Conservation (phyloP, 1,284 basidiomycete species). For the Malassezia brasiliensis region DNA sequence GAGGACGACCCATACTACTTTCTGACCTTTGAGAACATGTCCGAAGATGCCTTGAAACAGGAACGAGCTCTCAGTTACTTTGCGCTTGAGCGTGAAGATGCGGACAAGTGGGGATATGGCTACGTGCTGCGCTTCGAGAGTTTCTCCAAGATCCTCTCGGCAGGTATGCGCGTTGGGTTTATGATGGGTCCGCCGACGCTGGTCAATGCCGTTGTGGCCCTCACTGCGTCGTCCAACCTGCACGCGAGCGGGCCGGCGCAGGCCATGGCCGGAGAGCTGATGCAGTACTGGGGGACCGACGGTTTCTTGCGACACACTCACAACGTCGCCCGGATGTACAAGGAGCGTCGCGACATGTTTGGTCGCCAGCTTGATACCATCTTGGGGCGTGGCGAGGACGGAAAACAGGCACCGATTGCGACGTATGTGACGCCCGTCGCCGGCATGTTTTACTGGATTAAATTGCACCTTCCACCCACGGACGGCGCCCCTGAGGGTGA, state of each 20-base stretch:
- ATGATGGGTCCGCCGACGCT: constrained; percentile 67
- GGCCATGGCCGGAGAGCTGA: constrained; percentile 61
- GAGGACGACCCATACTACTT: constrained; percentile 44
- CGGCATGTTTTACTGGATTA: constrained; percentile 54
- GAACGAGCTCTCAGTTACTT: constrained; percentile 31
- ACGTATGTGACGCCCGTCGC: constrained; percentile 72
- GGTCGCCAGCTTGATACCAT: constrained; percentile 65
- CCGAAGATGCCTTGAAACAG: constrained; percentile 21
- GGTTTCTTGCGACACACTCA: constrained; percentile 67
- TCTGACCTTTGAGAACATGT: constrained; percentile 36
- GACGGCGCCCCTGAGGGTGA: constrained; percentile 53
- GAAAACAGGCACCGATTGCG: constrained; percentile 20
- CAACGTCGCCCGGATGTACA: constrained; percentile 66
- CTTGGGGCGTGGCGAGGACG: constrained; percentile 57
- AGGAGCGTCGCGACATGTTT: constrained; percentile 66
- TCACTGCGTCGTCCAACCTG: constrained; percentile 63
- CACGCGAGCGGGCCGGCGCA: constrained; percentile 65
- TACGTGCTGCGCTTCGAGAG: constrained; percentile 44
- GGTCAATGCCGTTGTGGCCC: constrained; percentile 63
- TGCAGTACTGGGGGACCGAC: constrained; percentile 60
- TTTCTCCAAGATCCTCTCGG: constrained; percentile 59
- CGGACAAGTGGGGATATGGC: constrained; percentile 32
- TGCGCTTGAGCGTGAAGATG: constrained; percentile 35
- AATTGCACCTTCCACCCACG: constrained; percentile 37
- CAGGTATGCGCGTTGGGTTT: constrained; percentile 59